Evolutionary conservation across 306 rosid species (phyloP), one percentile per base, ranked within the genome.

Genomic region (Vigna reflexopilosa): DNA sequence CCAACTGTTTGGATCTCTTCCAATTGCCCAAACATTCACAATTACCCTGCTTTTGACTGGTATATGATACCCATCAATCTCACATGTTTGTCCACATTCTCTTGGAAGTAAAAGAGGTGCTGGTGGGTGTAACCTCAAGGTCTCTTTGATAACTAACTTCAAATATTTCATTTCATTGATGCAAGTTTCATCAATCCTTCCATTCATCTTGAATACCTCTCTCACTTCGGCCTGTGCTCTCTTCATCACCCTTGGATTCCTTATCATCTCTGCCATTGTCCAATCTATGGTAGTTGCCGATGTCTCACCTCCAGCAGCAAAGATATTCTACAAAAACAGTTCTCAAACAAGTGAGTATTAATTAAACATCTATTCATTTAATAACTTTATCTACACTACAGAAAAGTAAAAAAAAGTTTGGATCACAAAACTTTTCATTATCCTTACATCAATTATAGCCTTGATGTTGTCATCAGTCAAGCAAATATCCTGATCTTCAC

Each of bases 1-100:
- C 83, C 85, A 85, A 4, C 61, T 52, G 1, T 68, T 34, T 11
- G 89, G 80, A 70, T 88, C 86, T 78, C 85, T 88, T 54, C 84
- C 86, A 2, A 88, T 72, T 12, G 82, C 87, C 83, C 83, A 83
- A 0, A 55, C 87, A 62, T 83, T 88, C 11, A 85, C 32, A 7
- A 85, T 20, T 2, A 81, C 76, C 34, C 22, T 79, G 14, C 72
- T 70, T 44, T 71, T 73, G 9, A 8, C 0, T 7, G 89, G 87
- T 52, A 83, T 78, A 8, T 48, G 52, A 69, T 75, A 83, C n/a
- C 86, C 86, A 7, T 59, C 1, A 4, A 88, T 73, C 34, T 50
- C 63, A 81, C 83, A 77, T 12, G 26, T 17, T 20, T 80, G 26
- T 19, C 22, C 56, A 9, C 75, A 28, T 44, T 75, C 67, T 56